Evolutionary conservation across 2,329 filamentous ascomycete genomes (phyloP).

Genomic region (Salinomyces thailandicus): DNA sequence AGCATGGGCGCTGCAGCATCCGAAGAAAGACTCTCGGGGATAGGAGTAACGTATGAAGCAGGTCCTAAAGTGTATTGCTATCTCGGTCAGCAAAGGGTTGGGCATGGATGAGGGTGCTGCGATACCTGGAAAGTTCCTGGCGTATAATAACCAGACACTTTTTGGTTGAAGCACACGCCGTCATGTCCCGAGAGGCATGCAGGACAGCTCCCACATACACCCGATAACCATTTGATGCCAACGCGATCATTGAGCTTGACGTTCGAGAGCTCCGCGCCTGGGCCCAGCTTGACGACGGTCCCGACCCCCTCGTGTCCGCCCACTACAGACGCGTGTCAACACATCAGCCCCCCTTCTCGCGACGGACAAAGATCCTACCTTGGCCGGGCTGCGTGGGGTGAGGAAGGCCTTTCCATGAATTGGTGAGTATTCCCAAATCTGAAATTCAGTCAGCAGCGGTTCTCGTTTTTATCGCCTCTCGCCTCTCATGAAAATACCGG

Average conservation of each 20-base stretch:
- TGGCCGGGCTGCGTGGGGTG: constrained; percentile 50
- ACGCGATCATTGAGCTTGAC: constrained; percentile 58
- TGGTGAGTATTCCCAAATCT: constrained; percentile 46
- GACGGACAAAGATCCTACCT: no score
- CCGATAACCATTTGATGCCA: constrained; percentile 57
- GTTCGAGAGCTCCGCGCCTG: constrained; percentile 44
- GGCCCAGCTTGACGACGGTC: constrained; percentile 54
- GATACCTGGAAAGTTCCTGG: constrained; percentile 69
- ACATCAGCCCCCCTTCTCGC: no score
- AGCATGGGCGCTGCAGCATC: constrained; percentile 53
- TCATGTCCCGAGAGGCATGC: constrained; percentile 47
- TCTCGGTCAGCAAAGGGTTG: no score
- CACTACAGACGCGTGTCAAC: no score
- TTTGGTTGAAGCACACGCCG: constrained; percentile 35
- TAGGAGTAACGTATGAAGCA: constrained; percentile 59
- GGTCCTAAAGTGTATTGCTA: constrained; percentile 54
- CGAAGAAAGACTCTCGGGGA: constrained; percentile 50
- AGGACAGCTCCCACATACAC: constrained; percentile 44
- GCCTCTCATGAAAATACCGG: no score
- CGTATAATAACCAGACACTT: constrained; percentile 53
- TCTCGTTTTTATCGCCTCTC: no score
- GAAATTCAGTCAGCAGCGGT: no score
- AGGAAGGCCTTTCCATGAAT: constrained; percentile 46
- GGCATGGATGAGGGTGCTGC: no score
- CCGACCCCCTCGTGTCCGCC: constrained; percentile 61